These are phyloP conservation scores for Lathyrus sativus DNA, from an alignment of 306 rosid genomes.

Conservation along the genomic window DNA sequence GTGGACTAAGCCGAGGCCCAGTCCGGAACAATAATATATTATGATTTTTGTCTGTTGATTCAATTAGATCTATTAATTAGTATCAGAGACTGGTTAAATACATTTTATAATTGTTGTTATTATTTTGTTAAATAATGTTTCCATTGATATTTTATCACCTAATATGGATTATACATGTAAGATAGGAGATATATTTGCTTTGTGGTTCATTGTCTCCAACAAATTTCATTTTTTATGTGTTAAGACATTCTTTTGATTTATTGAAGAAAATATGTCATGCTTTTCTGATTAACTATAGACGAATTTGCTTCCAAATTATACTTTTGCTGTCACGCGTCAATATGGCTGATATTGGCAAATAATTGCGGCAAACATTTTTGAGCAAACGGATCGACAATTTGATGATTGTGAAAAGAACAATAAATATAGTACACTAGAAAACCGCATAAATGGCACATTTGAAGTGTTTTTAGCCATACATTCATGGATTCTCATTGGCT, in stretches of 20 bases:
- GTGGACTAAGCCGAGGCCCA: too few relatives aligned
- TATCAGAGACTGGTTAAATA: too few relatives aligned
- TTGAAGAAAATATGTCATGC: slow-evolving; percentile 16
- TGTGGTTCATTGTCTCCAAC: not conserved
- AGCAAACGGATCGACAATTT: slow-evolving; percentile 21
- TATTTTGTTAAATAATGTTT: too few relatives aligned
- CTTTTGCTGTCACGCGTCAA: not conserved
- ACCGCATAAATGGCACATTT: not conserved
- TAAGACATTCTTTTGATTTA: slow-evolving; percentile 28
- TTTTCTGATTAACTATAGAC: not conserved
- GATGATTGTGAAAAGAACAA: not conserved
- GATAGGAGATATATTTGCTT: slow-evolving; percentile 20
- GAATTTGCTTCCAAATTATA: slow-evolving; percentile 22
- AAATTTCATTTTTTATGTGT: not conserved
- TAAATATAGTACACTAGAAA: slow-evolving; percentile 6
- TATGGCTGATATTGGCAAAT: slow-evolving; percentile 25
- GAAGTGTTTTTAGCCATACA: slow-evolving; percentile 9
- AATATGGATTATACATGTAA: slow-evolving; percentile 20
- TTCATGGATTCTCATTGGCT: slow-evolving; percentile 22
- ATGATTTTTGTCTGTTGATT: too few relatives aligned
- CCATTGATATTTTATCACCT: too few relatives aligned
- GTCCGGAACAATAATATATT: too few relatives aligned
- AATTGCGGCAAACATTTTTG: not conserved
- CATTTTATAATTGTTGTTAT: too few relatives aligned
- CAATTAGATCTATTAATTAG: too few relatives aligned